phyloP scores from a whole-genome alignment of 306 rosid species.

The Cucumis melo region DNA sequence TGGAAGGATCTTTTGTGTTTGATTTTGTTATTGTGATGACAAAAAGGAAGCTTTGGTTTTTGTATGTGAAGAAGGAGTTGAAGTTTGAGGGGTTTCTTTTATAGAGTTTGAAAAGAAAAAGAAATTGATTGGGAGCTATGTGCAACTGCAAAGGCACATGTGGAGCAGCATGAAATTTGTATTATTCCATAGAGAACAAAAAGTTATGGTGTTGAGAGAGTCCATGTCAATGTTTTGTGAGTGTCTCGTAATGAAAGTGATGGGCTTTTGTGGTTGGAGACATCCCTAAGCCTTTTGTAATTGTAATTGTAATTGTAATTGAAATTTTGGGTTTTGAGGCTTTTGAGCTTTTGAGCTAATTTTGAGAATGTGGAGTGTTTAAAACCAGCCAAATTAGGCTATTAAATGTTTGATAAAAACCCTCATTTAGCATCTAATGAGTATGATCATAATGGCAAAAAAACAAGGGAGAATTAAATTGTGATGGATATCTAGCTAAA shows the following conservation, averaged over 20 bases:
- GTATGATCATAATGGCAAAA: neutral
- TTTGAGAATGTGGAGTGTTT: neutral
- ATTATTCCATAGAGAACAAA: neutral
- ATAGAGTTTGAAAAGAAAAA: neutral
- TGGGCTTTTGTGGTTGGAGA: neutral
- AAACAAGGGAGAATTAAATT: too few species aligned
- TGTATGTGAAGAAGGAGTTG: neutral
- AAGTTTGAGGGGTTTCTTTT: neutral
- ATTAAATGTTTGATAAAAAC: neutral
- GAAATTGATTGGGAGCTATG: neutral
- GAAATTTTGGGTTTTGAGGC: neutral
- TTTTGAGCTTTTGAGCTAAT: neutral
- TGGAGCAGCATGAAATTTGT: slow-evolving; percentile 1
- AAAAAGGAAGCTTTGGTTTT: neutral
- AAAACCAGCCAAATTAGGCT: neutral
- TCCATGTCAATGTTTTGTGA: slow-evolving; percentile 2
- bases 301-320: neutral
- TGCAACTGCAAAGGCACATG: slow-evolving; percentile 2
- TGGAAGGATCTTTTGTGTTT: too few species aligned
- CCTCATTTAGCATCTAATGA: neutral
- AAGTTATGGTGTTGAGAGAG: neutral
- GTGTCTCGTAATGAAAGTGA: slow-evolving; percentile 3
- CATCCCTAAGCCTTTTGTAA: neutral
- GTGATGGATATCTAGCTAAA: too few species aligned
- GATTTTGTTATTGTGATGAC: neutral